These are phyloP conservation scores for Adiantum capillusveneris DNA, from an alignment of 75 land plant species.

Conservation along the genomic window DNA sequence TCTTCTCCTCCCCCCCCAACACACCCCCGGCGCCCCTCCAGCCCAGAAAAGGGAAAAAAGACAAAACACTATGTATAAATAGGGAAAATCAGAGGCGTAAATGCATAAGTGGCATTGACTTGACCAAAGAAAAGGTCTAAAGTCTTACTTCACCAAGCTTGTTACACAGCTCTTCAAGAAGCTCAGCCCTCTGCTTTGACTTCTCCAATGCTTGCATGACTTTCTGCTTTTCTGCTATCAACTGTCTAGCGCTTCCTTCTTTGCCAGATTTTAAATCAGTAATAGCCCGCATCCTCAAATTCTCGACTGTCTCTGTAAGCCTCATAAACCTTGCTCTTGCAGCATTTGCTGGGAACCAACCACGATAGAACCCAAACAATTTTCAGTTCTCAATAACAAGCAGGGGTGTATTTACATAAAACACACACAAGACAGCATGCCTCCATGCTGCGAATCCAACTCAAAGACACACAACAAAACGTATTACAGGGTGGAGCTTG, in stretches of 20 bases:
- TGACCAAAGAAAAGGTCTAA: not conserved
- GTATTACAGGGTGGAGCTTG: too few species aligned
- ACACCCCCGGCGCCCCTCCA: too few species aligned
- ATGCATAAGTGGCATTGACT: too few species aligned
- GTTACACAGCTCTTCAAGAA: slow-evolving; percentile 59
- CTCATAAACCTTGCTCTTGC: slow-evolving; percentile 73
- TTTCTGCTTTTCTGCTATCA: slow-evolving; percentile 73
- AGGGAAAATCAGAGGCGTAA: not conserved
- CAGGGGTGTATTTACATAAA: too few species aligned
- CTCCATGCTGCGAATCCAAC: too few species aligned
- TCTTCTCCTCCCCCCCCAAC: too few species aligned
- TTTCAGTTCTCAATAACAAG: too few species aligned
- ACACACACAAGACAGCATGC: too few species aligned
- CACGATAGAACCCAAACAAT: too few species aligned
- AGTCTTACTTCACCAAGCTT: slow-evolving; percentile 73
- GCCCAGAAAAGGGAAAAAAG: not conserved
- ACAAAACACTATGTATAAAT: too few species aligned
- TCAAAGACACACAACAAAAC: too few species aligned
- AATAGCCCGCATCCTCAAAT: slow-evolving; percentile 55
- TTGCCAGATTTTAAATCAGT: slow-evolving; percentile 46
- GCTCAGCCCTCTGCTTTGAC: slow-evolving; percentile 54
- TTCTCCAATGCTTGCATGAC: slow-evolving; percentile 77
- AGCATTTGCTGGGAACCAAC: slow-evolving; percentile 42
- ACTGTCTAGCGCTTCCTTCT: slow-evolving; percentile 60
- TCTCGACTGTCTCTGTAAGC: slow-evolving; percentile 73